Conservation (phyloP, 23 red algal species). For the Chondrus crispus region DNA sequence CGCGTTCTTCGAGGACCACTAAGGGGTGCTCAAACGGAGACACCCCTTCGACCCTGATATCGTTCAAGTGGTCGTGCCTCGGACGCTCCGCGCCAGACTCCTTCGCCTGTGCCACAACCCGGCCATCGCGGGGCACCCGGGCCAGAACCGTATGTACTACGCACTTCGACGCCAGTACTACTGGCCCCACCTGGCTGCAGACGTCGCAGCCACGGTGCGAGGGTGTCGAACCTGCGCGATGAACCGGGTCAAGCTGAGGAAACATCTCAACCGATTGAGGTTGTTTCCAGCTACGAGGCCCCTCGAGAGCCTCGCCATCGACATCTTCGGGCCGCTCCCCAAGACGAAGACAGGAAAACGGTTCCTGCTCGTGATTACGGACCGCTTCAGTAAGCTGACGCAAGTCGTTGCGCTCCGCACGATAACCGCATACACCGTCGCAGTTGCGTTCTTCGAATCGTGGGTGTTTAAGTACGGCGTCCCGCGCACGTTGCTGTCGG, state of each 20-base stretch:
- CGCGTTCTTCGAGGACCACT: too few species aligned
- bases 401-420: background rate
- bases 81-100: too few species aligned
- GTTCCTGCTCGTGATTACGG: constrained; percentile 9
- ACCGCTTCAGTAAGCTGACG: constrained; percentile 10
- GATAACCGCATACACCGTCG: background rate
- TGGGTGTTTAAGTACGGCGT: constrained; percentile 27
- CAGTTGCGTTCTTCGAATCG: background rate
- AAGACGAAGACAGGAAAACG: background rate
- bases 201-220: background rate
- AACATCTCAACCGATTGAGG: constrained; percentile 7
- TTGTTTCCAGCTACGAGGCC: constrained; percentile 1
- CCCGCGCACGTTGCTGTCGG: background rate
- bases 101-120: too few species aligned
- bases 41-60: too few species aligned
- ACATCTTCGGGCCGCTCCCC: constrained; percentile 16
- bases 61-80: too few species aligned
- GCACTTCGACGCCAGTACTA: background rate
- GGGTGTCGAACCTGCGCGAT: background rate
- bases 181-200: background rate
- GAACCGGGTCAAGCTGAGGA: background rate
- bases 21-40: too few species aligned
- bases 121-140: background rate
- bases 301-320: background rate
- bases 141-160: background rate